Evolutionary conservation across 2,329 filamentous ascomycete genomes (phyloP).

Genomic region (Sclerotiophoma versabilis): DNA sequence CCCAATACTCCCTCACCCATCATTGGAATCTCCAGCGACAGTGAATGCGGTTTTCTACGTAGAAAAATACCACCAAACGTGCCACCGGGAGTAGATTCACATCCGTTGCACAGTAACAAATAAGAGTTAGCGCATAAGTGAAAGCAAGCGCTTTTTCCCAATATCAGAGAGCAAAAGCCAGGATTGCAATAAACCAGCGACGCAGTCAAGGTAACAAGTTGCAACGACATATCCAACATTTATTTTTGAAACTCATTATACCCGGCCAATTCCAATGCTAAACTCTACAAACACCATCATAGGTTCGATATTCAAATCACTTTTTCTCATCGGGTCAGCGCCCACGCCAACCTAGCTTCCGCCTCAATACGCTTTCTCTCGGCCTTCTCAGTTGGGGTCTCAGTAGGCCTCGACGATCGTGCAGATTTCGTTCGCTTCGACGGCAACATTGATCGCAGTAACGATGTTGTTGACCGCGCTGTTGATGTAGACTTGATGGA

Average conservation of each 20-base stretch:
- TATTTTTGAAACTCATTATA: neutral
- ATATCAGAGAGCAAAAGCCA: too few species aligned
- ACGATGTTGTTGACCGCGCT: conserved; percentile 30
- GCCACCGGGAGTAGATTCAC: too few species aligned
- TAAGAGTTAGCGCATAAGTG: neutral
- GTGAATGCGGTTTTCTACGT: too few species aligned
- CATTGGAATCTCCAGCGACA: neutral
- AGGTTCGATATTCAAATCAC: too few species aligned
- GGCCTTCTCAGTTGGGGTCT: conserved; percentile 19
- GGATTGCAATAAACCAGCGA: too few species aligned
- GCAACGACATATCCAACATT: too few species aligned
- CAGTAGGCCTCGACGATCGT: neutral
- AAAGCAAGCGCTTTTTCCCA: too few species aligned
- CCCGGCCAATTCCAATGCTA: neutral
- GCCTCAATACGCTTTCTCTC: conserved; percentile 20
- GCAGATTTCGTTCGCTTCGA: conserved; percentile 15
- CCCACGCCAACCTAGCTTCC: conserved; percentile 28
- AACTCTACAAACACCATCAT: neutral
- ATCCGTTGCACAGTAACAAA: neutral
- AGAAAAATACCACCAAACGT: too few species aligned
- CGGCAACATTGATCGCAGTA: conserved; percentile 33
- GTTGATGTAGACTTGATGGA: conserved; percentile 36
- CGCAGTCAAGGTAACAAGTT: too few species aligned
- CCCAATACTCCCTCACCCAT: neutral
- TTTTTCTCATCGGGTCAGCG: neutral